Evolutionary conservation across 805 yeast species (phyloP), one percentile per base, ranked within the genome.

Genomic region (Metschnikowia colocasiae): DNA sequence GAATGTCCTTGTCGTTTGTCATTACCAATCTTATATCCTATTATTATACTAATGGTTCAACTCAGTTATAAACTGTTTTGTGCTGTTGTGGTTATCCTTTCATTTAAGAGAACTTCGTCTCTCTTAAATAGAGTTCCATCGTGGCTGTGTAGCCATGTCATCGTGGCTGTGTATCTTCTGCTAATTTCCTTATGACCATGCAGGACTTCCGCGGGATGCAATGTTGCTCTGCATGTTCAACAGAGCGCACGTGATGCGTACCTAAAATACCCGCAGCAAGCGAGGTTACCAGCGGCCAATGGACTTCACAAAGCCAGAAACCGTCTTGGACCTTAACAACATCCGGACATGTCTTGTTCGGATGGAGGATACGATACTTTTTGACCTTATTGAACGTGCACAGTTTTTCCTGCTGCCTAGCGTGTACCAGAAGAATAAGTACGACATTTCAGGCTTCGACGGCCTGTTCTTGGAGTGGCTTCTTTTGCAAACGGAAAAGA

Each of bases 351-450:
- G 88, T 15, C 74, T 94, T 40, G 83, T 91, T 33, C 80, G 96
- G 46, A 89, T 94, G 97, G 99, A 94, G 62, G 98, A 94, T 66
- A 87, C 97, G 6, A 90, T 94, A 57, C 85, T 94, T 51, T 94
- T 91, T 74, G 87, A 85, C 48, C 79, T 94, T 56, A 91, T 94
- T 50, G 99, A 94, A 65, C 77, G 99, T 54, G 87, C 97, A 2
- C 96, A 92, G 68, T 92, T 88, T 61, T 82, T 74, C 56, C 77
- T 78, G 26, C 82, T 89, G 45, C 85, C 87, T 1, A 76, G 87
- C 15, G 89, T 90, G 7, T 94, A 94, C 68, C 75, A 77, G 56
- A 56, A 61, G 9, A 75, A 80, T 54, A 78, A 78, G 51, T 80
- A 71, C 51, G 66, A 73, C 4, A 81, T 90, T 31, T 87, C 87